These are phyloP conservation scores for Tricholoma hemisulphureum DNA, from an alignment of 768 basidiomycete genomes.

Conservation along the genomic window DNA sequence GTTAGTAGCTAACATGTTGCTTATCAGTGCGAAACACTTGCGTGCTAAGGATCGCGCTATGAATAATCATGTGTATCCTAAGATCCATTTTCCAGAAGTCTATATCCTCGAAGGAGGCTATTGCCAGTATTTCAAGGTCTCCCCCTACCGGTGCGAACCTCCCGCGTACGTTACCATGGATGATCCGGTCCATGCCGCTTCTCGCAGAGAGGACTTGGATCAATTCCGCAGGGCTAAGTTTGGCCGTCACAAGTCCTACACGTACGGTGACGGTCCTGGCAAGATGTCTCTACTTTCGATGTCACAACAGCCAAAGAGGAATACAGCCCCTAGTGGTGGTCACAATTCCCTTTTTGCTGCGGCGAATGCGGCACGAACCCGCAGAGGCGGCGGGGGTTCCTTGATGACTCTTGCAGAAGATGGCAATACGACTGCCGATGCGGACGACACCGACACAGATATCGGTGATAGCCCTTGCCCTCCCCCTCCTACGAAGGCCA, in stretches of 20 bases:
- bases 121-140: slow-evolving; percentile 77
- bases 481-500: slow-evolving; percentile 57
- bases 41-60: slow-evolving; percentile 85
- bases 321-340: slow-evolving; percentile 57
- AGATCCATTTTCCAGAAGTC: slow-evolving; percentile 92
- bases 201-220: slow-evolving; percentile 83
- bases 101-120: slow-evolving; percentile 98
- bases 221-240: slow-evolving; percentile 90
- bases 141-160: slow-evolving; percentile 72
- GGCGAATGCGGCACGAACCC: slow-evolving; percentile 63
- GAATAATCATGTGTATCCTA: slow-evolving; percentile 89
- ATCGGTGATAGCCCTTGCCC: slow-evolving; percentile 88
- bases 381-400: slow-evolving; percentile 48
- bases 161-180: slow-evolving; percentile 91
- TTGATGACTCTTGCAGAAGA: slow-evolving; percentile 70
- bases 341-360: slow-evolving; percentile 62
- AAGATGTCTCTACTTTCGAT: slow-evolving; percentile 35
- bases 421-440: slow-evolving; percentile 55
- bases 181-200: slow-evolving; percentile 77
- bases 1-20: background rate
- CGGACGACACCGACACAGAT: slow-evolving; percentile 76
- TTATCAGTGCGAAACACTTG: slow-evolving; percentile 82
- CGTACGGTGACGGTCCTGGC: slow-evolving; percentile 75
- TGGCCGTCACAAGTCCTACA: slow-evolving; percentile 86
- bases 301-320: slow-evolving; percentile 56